phyloP scores from a whole-genome alignment of 106 monocot species.

The Xerophyta viscosa region DNA sequence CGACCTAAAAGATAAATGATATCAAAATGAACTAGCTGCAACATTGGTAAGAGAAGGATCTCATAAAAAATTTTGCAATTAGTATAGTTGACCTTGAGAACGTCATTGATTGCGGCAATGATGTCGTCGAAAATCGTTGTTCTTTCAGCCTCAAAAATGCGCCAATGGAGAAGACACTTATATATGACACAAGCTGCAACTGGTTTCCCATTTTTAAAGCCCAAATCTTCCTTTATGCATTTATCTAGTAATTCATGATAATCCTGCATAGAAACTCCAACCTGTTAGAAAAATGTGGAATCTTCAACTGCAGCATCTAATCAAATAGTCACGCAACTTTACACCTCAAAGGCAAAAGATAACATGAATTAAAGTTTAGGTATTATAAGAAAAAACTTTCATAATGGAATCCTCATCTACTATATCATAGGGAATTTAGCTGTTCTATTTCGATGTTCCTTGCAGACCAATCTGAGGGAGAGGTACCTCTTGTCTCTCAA shows the following conservation, averaged over 20 bases:
- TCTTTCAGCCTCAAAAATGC: slow-evolving; percentile 72
- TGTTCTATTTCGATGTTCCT: too few species aligned
- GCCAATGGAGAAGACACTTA: slow-evolving; percentile 73
- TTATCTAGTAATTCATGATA: slow-evolving; percentile 66
- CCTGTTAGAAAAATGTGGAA: too few species aligned
- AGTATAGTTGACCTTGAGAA: slow-evolving; percentile 70
- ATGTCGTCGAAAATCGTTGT: slow-evolving; percentile 73
- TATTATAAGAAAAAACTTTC: too few species aligned
- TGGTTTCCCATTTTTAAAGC: slow-evolving; percentile 79
- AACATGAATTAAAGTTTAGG: too few species aligned
- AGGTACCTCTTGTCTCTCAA: slow-evolving; percentile 79
- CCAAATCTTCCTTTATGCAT: slow-evolving; percentile 75
- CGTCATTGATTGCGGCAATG: slow-evolving; percentile 59
- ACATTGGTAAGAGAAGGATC: not conserved
- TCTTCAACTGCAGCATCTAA: too few species aligned
- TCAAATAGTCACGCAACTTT: too few species aligned
- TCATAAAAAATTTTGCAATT: too few species aligned
- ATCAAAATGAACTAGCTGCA: not conserved
- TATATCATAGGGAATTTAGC: too few species aligned
- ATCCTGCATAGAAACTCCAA: slow-evolving; percentile 43
- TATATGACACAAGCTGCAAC: slow-evolving; percentile 83
- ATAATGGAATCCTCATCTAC: too few species aligned
- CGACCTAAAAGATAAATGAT: too few species aligned
- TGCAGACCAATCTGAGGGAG: too few species aligned
- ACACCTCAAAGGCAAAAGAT: too few species aligned